Evolutionary conservation across 2,329 filamentous ascomycete genomes (phyloP), one percentile per base, ranked within the genome.

Genomic region (Drechslera avenae): DNA sequence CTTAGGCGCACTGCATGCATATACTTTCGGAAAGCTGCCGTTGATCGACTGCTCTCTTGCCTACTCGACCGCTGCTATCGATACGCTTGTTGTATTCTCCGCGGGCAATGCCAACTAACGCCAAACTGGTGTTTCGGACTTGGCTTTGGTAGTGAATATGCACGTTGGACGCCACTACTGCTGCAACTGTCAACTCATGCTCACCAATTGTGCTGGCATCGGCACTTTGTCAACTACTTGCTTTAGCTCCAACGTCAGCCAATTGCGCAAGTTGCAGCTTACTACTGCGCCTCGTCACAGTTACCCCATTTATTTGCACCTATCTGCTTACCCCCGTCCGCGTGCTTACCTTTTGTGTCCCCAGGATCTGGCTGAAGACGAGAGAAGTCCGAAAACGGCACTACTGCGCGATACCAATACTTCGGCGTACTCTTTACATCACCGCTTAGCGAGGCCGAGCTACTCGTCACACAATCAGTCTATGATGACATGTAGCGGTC

Each of bases 1-100:
- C 43, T 30, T 26, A 33, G n/a, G 21, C 13, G 17, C 19, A 32
- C 36, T 40, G 48, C 34, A 46, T 43, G 37, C 32, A 41, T 17
- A 26, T 28, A 17, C 33, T 44, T 50, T 26, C 36, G 40, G 52
- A 47, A 33, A 31, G 34, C 35, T 39, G 41, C 45, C 44, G 50
- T n/a, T 34, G 35, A 42, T n/a, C n/a, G n/a, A n/a, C n/a, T n/a
- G n/a, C n/a, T n/a, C n/a, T n/a, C n/a, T n/a, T n/a, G n/a, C n/a
- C n/a, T n/a, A n/a, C n/a, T 37, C 36, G 46, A 56, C 55, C 51
- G 42, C 42, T 36, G 35, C 46, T 17, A 62, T 63, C 52, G 54
- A 59, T 59, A 55, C 55, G 50, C 57, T 58, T 44, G 51, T 52
- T 50, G 48, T 59, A 28, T 28, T 28, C 26, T 28, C 26, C 26